Percentiles rank a stretch among this genome's conserved stretches.
These are phyloP conservation scores for Botrytis paeoniae DNA, from an alignment of 2,329 filamentous ascomycete genomes.

Conservation along the genomic window DNA sequence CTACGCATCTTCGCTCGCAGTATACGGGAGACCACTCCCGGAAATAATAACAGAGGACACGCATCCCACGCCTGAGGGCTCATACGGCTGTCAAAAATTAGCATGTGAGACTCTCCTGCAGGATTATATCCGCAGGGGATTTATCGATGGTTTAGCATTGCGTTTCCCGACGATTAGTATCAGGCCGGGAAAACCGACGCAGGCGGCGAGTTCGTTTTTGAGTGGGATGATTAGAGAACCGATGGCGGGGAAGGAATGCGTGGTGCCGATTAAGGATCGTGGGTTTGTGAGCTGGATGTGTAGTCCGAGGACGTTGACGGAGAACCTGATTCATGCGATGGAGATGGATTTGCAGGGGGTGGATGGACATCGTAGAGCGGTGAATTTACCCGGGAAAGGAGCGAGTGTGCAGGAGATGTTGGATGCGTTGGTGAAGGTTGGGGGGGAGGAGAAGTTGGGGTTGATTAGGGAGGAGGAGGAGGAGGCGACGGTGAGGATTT, in stretches of 20 bases:
- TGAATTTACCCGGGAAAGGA: conserved; percentile 57
- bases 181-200: conserved; percentile 56
- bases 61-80: conserved; percentile 53
- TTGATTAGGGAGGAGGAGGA: conserved; percentile 55
- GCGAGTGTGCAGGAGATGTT: conserved; percentile 59
- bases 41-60: conserved; percentile 45
- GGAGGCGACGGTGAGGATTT: conserved; percentile 52
- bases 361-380: conserved; percentile 45
- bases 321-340: conserved; percentile 50
- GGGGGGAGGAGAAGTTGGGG: conserved; percentile 52
- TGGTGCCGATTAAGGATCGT: conserved; percentile 52
- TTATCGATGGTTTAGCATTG: conserved; percentile 55
- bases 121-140: conserved; percentile 54
- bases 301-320: conserved; percentile 50
- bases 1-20: conserved; percentile 58
- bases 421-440: conserved; percentile 54
- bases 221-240: conserved; percentile 62
- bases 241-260: conserved; percentile 50
- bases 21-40: conserved; percentile 55
- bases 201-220: conserved; percentile 59
- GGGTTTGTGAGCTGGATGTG: conserved; percentile 53
- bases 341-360: conserved; percentile 42
- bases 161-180: conserved; percentile 61
- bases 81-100: conserved; percentile 61
- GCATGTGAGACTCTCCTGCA: conserved; percentile 58